A percentile compares a stretch with the other conserved stretches of the same genome.
Conservation (phyloP, 2,329 filamentous ascomycete genomes). For the Trichoderma simmonsii region DNA sequence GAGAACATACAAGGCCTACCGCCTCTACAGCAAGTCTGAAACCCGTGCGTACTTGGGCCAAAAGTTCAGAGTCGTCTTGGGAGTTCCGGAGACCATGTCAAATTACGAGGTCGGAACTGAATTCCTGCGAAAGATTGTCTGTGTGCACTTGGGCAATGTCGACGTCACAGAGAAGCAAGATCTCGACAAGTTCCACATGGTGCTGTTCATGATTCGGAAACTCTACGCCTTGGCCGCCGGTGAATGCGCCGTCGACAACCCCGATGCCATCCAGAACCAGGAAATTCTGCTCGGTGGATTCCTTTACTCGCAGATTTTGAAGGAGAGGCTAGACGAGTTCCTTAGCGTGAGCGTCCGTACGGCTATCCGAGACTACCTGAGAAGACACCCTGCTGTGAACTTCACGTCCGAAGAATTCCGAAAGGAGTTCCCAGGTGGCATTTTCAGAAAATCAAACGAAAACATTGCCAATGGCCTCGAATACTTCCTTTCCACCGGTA, state of each 20-base stretch:
- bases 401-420: slow-evolving; percentile 77
- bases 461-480: slow-evolving; percentile 84
- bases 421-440: slow-evolving; percentile 73
- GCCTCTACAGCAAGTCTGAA: slow-evolving; percentile 74
- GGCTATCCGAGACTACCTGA: slow-evolving; percentile 55
- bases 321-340: slow-evolving; percentile 91
- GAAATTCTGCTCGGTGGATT: slow-evolving; percentile 92
- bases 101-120: slow-evolving; percentile 89
- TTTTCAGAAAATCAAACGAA: slow-evolving; percentile 80
- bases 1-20: slow-evolving; percentile 89
- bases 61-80: slow-evolving; percentile 86
- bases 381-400: slow-evolving; percentile 58
- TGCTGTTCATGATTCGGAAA: slow-evolving; percentile 95
- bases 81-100: slow-evolving; percentile 77
- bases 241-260: slow-evolving; percentile 91
- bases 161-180: slow-evolving; percentile 82
- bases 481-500: slow-evolving; percentile 96
- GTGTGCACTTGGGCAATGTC: slow-evolving; percentile 85
- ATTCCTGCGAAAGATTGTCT: slow-evolving; percentile 83
- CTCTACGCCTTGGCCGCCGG: slow-evolving; percentile 90
- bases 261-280: slow-evolving; percentile 94
- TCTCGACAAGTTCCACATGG: slow-evolving; percentile 86
- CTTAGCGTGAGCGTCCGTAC: slow-evolving; percentile 54
- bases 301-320: slow-evolving; percentile 90
- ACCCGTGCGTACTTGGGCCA: slow-evolving; percentile 83